Base-by-base conservation (phyloP, 2,329 filamentous ascomycete species). In the Aspergillus latus region DNA sequence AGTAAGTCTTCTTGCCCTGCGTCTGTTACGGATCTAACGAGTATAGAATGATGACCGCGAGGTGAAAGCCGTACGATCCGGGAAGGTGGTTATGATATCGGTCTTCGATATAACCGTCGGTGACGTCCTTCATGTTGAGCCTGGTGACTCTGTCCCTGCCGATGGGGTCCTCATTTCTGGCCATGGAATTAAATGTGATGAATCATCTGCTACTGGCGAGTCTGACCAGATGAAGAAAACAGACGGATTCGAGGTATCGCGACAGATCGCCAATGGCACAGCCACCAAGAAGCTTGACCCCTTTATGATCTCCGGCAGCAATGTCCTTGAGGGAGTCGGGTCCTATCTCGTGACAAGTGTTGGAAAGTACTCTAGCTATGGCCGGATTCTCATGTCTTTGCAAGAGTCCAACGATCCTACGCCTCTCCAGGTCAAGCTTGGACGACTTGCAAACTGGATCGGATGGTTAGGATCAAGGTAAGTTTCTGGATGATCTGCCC, bases 281-380 rank as follows among this genome's bases (percentile, higher is more conserved):
- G 79, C 78, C 16, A 75, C 76, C 4, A 81, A 79, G 57, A 82
- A 85, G 47, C 74, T 87, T 3, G 86, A 89, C 58, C 85, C 85
- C 1, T 89, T 88, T 66, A 83, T 97, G 65, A 89, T 96, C 63
- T 96, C 92, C 30, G 92, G 88, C 32, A 82, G 86, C 51, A 88
- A 88, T 60, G 87, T 91, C 56, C 87, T 90, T 74, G 88, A 91
- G 68, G 88, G 88, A 44, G 83, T 90, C 7, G 88, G 88, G 10
- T 90, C 86, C 2, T 92, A 85, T 65, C 78, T 92, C 72, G 85
- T 87, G 58, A 91, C 88, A 1, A 88, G 86, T 13, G 88, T 88
- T 34, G 88, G 88, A 56, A 77, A 88, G 34, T 84, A 89, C 72
- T 90, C 88, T 30, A 87, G 86, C 44, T 89, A 89, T 71, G 88